Percentiles rank a stretch among this genome's conserved stretches.
Conservation (phyloP, 345 rosid genomes). For the Eucalyptus curtisii region DNA sequence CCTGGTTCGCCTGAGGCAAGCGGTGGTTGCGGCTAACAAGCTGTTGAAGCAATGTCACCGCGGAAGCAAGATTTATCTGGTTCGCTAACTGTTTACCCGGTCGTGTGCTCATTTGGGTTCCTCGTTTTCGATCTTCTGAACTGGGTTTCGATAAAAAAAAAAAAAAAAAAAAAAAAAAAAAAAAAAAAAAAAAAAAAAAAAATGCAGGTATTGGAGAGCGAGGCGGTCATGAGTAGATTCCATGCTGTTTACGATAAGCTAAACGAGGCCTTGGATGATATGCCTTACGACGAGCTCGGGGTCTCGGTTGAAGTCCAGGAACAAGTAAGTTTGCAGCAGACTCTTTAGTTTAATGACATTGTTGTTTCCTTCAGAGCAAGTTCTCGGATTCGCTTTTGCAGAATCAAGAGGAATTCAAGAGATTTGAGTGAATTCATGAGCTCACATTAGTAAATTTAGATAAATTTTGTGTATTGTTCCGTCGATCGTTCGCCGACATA, state of each 20-base stretch:
- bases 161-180: no score
- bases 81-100: not conserved
- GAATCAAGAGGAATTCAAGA: not conserved
- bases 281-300: conserved; percentile 30
- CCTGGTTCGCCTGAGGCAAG: conserved; percentile 21
- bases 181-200: no score
- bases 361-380: not conserved
- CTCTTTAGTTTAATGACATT: not conserved
- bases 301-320: conserved; percentile 47
- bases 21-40: conserved; percentile 32
- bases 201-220: conserved; percentile 46
- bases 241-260: conserved; percentile 34
- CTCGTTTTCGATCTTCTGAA: not conserved
- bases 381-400: not conserved
- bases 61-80: conserved; percentile 64
- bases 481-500: not conserved
- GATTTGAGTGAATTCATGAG: not conserved
- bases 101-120: not conserved
- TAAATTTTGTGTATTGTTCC: not conserved
- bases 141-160: not conserved
- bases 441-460: not conserved
- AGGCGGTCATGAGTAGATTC: conserved; percentile 40
- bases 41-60: conserved; percentile 37
- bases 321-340: conserved; percentile 16
- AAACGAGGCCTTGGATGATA: conserved; percentile 27